Base-by-base conservation (phyloP, 2,329 filamentous ascomycete genomes). In the Didymellaceae sp. region DNA sequence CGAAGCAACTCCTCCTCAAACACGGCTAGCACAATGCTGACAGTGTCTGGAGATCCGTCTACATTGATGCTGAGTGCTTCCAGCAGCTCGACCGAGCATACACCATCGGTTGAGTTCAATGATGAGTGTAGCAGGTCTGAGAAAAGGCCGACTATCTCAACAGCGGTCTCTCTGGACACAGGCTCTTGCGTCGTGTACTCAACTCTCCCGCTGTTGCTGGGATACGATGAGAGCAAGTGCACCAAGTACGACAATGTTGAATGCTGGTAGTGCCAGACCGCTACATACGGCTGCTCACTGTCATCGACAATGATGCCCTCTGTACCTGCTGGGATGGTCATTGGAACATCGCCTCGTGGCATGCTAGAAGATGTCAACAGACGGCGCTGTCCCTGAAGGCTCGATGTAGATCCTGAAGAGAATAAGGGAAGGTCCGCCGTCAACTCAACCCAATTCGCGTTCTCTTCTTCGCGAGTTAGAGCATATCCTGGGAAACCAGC, bases 401-500 rank as follows among this genome's bases (percentile, higher is more conserved):
- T 50, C 22, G 62, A 63, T 6, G 50, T 44, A 8, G 34, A 33
- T 18, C 45, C 47, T n/a, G 58, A 58, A n/a, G 57, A 59, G 44
- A 93, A 88, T 2, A 92, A 78, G 1, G 85, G 79, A 6, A 92
- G 75, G 42, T 86, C 80, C 34, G 81, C 78, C 1, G 80, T 77
- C 4, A 97, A 81, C 53, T 83, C 80, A 53, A 97, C 89, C 14
- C 84, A 85, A 62, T 95, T 94, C 20, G 84, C 85, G 59, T 94
- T 92, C 52, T 94, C 89, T 57, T 96, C 90, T 73, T 97, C 92
- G 44, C 89, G 86, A 30, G 88, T 86, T 10, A 92, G 84, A 54
- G 87, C 83, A 62, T 95, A 97, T 26, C 83, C 84, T 32, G 82
- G 81, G 68, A 96, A 96, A 24, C 82, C 74, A 0, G 81, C 74